phyloP scores from a whole-genome alignment of 768 basidiomycete genomes.

The Serendipita sp. region DNA sequence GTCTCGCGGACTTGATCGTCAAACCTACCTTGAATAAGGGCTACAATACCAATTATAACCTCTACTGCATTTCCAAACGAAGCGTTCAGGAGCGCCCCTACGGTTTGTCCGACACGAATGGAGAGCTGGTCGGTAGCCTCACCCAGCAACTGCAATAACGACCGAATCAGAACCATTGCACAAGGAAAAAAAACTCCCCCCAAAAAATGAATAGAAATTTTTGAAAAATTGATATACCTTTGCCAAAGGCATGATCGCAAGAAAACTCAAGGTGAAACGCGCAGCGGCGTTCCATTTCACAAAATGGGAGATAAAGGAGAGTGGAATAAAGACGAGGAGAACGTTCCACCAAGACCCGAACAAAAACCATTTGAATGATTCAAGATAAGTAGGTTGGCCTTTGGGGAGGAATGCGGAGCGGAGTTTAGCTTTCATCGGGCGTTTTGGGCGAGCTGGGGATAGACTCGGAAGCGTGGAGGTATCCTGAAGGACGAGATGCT shows the following conservation, averaged over 20 bases:
- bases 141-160: slow-evolving; percentile 41
- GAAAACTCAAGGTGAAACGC: slow-evolving; percentile 57
- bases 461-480: too few relatives aligned
- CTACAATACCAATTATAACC: slow-evolving; percentile 78
- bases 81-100: slow-evolving; percentile 77
- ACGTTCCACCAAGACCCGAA: slow-evolving; percentile 45
- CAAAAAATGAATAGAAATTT: too few relatives aligned
- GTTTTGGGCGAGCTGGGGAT: too few relatives aligned
- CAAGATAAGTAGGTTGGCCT: slow-evolving; percentile 6
- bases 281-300: slow-evolving; percentile 58
- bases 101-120: slow-evolving; percentile 60
- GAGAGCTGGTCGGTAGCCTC: slow-evolving; percentile 74
- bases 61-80: slow-evolving; percentile 33
- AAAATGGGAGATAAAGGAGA: slow-evolving; percentile 48
- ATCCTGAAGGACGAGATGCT: too few relatives aligned
- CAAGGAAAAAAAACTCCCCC: neutral
- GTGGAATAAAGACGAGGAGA: slow-evolving; percentile 64
- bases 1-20: neutral
- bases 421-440: too few relatives aligned
- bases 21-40: slow-evolving; percentile 51
- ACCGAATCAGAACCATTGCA: neutral
- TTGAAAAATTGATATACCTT: slow-evolving; percentile 33
- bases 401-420: too few relatives aligned
- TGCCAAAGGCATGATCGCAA: slow-evolving; percentile 77
- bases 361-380: slow-evolving; percentile 20